Evolutionary conservation across 768 basidiomycete species (phyloP), one percentile per base, ranked within the genome.

Genomic region (Imleria badia): DNA sequence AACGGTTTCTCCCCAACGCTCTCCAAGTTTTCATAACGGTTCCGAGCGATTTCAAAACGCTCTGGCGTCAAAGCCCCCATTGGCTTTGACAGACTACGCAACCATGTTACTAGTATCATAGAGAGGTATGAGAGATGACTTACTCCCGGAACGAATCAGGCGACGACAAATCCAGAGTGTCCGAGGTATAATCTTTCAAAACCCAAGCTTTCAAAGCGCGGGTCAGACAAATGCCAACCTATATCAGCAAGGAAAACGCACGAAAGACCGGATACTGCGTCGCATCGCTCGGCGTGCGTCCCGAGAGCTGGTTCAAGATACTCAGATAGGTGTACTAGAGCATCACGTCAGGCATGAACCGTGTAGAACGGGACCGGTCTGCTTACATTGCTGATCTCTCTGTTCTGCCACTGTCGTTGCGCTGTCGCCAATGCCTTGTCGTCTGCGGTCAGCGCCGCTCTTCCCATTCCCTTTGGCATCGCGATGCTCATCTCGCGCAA

Each of bases 221-320:
- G n/a, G 13, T 49, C 43, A 67, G 34, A 8, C 15, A 22, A 15
- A 45, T 5, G 1, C 9, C 2, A 3, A 12, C 19, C 22, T 2
- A 23, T 3, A 23, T 40, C 17, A 49, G 38, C 12, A 39, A 9
- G 22, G 50, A 42, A n/a, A 34, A 62, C 88, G 46, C 62, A 91
- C 90, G 91, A 59, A 92, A 94, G 9, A 96, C 84, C 0, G 94
- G 94, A 71, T 94, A 97, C 61, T 95, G 93, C 0, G 95, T 96
- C 11, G 94, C 92, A 74, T 97, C 94, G 64, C 88, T 93, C 1
- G 94, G 93, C 4, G 94, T 97, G 20, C 94, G 81, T 40, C 94
- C 94, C 4, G 94, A 95, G 20, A 91, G 81, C 67, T 96, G 93
- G 62, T 97, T 97, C 51, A 97, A 73, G 51, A 97, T 83, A 56